A percentile compares a stretch with the other conserved stretches of the same genome.
phyloP scores from a whole-genome alignment of 2,329 filamentous ascomycete species.

The Xylariaceae sp. region DNA sequence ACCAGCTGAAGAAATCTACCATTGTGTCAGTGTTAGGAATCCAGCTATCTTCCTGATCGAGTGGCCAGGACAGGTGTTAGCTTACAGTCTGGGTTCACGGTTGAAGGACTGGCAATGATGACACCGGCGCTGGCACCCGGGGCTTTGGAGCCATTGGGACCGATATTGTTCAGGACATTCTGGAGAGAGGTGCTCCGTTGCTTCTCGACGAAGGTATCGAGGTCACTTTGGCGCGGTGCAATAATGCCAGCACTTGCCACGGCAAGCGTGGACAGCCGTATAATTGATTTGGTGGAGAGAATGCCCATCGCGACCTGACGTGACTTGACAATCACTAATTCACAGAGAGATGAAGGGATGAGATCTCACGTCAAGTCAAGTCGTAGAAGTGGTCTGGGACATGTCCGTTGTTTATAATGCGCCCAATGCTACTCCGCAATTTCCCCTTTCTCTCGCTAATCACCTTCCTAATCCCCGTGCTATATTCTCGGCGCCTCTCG shows the following conservation, averaged over 20 bases:
- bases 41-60: neutral
- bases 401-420: slow-evolving; percentile 4
- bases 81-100: slow-evolving; percentile 50
- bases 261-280: slow-evolving; percentile 15
- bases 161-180: slow-evolving; percentile 53
- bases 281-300: slow-evolving; percentile 14
- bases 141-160: slow-evolving; percentile 45
- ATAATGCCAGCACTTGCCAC: slow-evolving; percentile 10
- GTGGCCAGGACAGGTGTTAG: neutral
- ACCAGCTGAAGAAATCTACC: slow-evolving; percentile 56
- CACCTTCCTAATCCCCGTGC: neutral
- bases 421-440: slow-evolving; percentile 1
- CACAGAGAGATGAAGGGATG: neutral
- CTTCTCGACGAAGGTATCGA: slow-evolving; percentile 37
- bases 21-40: slow-evolving; percentile 3
- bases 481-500: slow-evolving; percentile 3
- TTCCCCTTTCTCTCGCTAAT: neutral
- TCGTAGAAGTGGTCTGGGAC: neutral
- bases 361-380: neutral
- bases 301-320: slow-evolving; percentile 13
- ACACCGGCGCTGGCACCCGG: slow-evolving; percentile 46
- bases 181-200: slow-evolving; percentile 47
- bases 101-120: slow-evolving; percentile 53
- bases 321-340: neutral
- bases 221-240: neutral